phyloP scores from a whole-genome alignment of 768 basidiomycete species.

The Mycena epipterygia region DNA sequence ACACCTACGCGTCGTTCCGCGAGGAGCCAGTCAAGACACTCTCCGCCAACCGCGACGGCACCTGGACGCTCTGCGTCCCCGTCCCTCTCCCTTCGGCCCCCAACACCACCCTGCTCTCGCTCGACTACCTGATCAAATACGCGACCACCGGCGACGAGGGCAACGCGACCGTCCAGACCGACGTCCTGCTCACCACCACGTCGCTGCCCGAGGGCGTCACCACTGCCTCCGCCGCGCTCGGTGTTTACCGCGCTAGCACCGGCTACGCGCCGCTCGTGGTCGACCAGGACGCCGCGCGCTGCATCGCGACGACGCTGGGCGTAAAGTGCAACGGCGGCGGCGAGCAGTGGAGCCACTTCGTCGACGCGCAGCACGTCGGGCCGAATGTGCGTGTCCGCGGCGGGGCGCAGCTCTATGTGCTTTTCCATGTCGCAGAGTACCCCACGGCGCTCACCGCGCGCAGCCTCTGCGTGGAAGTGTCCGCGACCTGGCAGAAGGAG shows the following conservation, averaged over 20 bases:
- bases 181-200: conserved; percentile 33
- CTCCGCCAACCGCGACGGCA: conserved; percentile 14
- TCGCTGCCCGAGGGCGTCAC: conserved; percentile 15
- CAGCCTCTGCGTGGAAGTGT: conserved; percentile 35
- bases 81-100: conserved; percentile 13
- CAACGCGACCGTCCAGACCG: conserved; percentile 41
- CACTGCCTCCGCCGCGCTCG: neutral
- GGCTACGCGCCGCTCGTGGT: conserved; percentile 21
- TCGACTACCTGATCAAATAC: conserved; percentile 40
- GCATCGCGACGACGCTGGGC: conserved; percentile 34
- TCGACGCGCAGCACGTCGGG: conserved; percentile 34
- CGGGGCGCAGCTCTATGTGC: conserved; percentile 31
- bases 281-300: conserved; percentile 26
- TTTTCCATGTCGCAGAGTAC: conserved; percentile 39
- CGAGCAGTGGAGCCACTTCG: conserved; percentile 39
- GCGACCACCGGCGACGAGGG: conserved; percentile 38
- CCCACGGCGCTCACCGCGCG: conserved; percentile 33
- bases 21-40: conserved; percentile 32
- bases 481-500: conserved; percentile 36
- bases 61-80: conserved; percentile 34
- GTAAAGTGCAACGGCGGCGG: conserved; percentile 38
- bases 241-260: neutral
- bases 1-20: conserved; percentile 36
- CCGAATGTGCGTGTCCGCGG: conserved; percentile 31
- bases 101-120: conserved; percentile 38